Evolutionary conservation across 2,329 filamentous ascomycete species (phyloP).

Genomic region (Monilinia laxa): DNA sequence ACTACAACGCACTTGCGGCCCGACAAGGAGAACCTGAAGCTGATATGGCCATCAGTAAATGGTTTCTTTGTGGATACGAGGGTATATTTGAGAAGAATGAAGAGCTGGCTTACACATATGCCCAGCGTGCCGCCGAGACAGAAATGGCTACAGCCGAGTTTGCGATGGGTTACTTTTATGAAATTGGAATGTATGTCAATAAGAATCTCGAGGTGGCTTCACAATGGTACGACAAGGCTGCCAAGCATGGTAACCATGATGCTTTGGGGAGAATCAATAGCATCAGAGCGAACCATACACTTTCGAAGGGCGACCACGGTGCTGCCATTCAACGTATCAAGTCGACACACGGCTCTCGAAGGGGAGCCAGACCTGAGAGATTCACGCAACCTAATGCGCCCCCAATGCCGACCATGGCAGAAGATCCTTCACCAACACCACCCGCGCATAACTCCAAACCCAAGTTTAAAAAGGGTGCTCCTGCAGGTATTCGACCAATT

Average conservation of each 20-base stretch:
- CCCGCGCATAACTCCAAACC: slow-evolving; percentile 27
- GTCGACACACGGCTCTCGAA: slow-evolving; percentile 70
- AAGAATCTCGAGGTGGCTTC: slow-evolving; percentile 79
- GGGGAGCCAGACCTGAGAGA: slow-evolving; percentile 59
- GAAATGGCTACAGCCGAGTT: slow-evolving; percentile 91
- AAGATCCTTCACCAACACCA: slow-evolving; percentile 35
- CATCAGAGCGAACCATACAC: slow-evolving; percentile 75
- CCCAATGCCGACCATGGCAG: slow-evolving; percentile 37
- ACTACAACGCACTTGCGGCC: slow-evolving; percentile 92
- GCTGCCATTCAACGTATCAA: slow-evolving; percentile 87
- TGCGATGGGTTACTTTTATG: slow-evolving; percentile 94
- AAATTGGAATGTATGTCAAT: slow-evolving; percentile 91
- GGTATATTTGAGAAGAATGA: slow-evolving; percentile 94
- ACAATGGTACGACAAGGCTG: slow-evolving; percentile 87
- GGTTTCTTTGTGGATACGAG: slow-evolving; percentile 96
- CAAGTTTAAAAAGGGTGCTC: slow-evolving; percentile 20
- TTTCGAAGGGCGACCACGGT: slow-evolving; percentile 89
- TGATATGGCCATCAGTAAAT: slow-evolving; percentile 94
- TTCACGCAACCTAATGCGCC: slow-evolving; percentile 49
- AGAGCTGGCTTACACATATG: slow-evolving; percentile 86
- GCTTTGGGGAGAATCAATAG: slow-evolving; percentile 79
- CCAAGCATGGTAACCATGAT: slow-evolving; percentile 88
- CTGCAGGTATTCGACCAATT: slow-evolving; percentile 28
- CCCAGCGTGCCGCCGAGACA: slow-evolving; percentile 76
- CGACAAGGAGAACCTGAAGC: slow-evolving; percentile 91